phyloP scores from a whole-genome alignment of 768 basidiomycete species.

The Amanita brunnescens region DNA sequence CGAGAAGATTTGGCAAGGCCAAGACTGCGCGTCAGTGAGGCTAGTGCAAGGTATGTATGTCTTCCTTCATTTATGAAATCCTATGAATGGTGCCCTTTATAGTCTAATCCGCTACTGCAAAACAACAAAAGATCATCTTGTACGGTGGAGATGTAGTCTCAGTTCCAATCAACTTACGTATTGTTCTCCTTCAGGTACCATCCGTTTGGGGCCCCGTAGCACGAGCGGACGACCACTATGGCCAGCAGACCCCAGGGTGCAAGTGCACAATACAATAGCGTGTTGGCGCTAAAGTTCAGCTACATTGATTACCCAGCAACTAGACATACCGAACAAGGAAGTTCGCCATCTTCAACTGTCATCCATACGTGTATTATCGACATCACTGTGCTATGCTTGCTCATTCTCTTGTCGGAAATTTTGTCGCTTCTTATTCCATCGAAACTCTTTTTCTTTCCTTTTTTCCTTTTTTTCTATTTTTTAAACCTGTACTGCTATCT shows the following conservation, averaged over 20 bases:
- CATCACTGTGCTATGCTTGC: not conserved
- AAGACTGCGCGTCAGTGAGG: slow-evolving; percentile 86
- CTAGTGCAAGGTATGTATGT: slow-evolving; percentile 59
- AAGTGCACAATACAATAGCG: slow-evolving; percentile 57
- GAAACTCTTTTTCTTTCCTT: too few species aligned
- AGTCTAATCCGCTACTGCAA: slow-evolving; percentile 94
- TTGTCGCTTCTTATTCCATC: not conserved
- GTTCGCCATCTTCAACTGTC: not conserved
- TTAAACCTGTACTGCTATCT: slow-evolving; percentile 6
- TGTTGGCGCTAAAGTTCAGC: not conserved
- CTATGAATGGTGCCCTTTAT: slow-evolving; percentile 10
- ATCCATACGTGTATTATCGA: not conserved
- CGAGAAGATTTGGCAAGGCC: slow-evolving; percentile 87
- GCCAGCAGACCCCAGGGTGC: slow-evolving; percentile 49
- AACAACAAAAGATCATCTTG: slow-evolving; percentile 78
- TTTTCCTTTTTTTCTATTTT: slow-evolving; percentile 13
- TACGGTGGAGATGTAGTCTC: slow-evolving; percentile 14
- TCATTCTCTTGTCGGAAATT: not conserved
- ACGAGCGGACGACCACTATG: slow-evolving; percentile 89
- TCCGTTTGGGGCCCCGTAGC: slow-evolving; percentile 97
- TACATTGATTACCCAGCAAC: not conserved
- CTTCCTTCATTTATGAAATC: not conserved
- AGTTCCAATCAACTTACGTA: not conserved
- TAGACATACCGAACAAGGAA: not conserved
- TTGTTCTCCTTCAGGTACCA: slow-evolving; percentile 51